phyloP scores from a whole-genome alignment of 257 asterid genomes.

The Fraxinus cuspidata region DNA sequence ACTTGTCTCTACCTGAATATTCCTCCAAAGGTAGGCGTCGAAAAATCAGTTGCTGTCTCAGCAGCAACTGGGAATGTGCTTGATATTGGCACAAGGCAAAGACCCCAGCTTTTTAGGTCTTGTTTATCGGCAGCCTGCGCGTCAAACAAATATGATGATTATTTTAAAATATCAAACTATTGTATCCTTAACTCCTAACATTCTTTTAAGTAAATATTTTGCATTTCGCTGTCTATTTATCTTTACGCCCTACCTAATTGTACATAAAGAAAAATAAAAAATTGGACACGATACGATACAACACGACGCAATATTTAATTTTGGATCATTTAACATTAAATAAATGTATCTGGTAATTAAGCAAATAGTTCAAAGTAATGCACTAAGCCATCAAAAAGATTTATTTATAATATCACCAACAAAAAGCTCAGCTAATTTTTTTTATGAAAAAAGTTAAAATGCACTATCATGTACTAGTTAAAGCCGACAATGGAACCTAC shows the following conservation, averaged over 20 bases:
- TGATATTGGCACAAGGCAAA: slow-evolving; percentile 78
- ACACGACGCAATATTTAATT: no score
- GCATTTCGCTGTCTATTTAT: no score
- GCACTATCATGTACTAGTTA: not conserved
- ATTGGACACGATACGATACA: not conserved
- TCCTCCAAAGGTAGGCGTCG: slow-evolving; percentile 71
- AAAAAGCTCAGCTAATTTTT: not conserved
- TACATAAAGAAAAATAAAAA: not conserved
- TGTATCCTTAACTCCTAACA: not conserved
- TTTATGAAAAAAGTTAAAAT: no score
- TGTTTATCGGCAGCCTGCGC: slow-evolving; percentile 42
- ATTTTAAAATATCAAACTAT: not conserved
- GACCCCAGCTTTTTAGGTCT: slow-evolving; percentile 71
- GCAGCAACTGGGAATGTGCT: slow-evolving; percentile 78
- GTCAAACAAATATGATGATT: not conserved
- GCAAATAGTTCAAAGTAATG: not conserved
- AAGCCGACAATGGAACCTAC: no score
- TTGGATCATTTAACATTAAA: no score
- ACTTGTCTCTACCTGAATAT: slow-evolving; percentile 47
- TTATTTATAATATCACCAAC: not conserved
- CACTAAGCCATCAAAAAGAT: not conserved
- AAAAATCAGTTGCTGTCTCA: slow-evolving; percentile 60
- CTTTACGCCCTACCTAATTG: not conserved
- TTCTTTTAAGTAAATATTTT: no score
- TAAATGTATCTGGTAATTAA: not conserved